Conservation (phyloP, 2,329 filamentous ascomycete genomes). For the Xylaria sp. region DNA sequence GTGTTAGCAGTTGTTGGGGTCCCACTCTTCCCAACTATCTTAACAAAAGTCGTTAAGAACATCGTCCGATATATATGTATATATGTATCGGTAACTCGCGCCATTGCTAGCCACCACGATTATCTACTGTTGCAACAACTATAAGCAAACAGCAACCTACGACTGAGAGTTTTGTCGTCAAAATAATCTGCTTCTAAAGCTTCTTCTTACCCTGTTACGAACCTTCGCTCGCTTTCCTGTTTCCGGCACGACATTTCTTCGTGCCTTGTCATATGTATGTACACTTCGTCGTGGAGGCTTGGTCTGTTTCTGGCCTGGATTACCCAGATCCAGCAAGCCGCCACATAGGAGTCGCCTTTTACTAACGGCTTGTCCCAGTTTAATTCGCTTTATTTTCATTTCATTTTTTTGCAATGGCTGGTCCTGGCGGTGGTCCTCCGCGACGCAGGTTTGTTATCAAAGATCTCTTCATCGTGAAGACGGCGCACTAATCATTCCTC, state of each 20-base stretch:
- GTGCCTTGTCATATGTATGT: conserved; percentile 47
- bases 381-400: conserved; percentile 46
- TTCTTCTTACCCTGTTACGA: conserved; percentile 33
- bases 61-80: conserved; percentile 3
- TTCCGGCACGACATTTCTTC: conserved; percentile 42
- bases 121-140: conserved; percentile 16
- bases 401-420: conserved; percentile 74
- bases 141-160: conserved; percentile 21
- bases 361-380: conserved; percentile 45
- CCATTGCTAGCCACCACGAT: conserved; percentile 33
- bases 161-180: conserved; percentile 37
- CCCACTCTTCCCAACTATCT: conserved; percentile 2
- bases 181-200: conserved; percentile 42
- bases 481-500: conserved; percentile 44
- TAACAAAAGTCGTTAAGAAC: conserved; percentile 7
- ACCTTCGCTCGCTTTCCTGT: conserved; percentile 49
- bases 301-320: background rate
- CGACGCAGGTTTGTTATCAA: conserved; percentile 65
- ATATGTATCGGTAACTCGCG: conserved; percentile 36
- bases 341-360: background rate
- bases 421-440: conserved; percentile 93
- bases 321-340: background rate
- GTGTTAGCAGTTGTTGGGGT: conserved; percentile 18
- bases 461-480: conserved; percentile 3
- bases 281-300: background rate